Evolutionary conservation across 2,329 filamentous ascomycete species (phyloP), one percentile per base, ranked within the genome.

Genomic region (Phialophora tarda): DNA sequence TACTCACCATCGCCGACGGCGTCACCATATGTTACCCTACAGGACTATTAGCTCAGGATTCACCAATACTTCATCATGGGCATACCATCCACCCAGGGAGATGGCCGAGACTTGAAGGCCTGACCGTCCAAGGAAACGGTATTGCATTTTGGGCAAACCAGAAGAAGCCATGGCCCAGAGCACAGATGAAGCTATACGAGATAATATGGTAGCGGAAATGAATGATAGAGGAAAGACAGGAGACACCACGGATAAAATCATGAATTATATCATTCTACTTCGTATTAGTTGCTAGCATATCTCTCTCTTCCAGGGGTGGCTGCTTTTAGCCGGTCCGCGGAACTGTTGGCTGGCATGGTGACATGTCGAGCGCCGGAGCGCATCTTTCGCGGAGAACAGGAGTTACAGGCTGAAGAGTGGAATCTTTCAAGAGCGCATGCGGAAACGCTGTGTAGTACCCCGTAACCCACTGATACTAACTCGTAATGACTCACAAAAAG

Each of bases 81-180:
- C 50, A n/a, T 60, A 73, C 79, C 78, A 81, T 63, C 79, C 79
- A 34, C 81, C 90, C 2, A 93, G 82, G 1, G 88, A 89, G 69
- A 93, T 89, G 54, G 87, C 84, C 30, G 89, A 92, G 38, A 93
- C 89, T 76, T 92, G 87, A 21, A 93, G 83, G 62, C 90, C 90
- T 17, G 88, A 89, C 47, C 85, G 85, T 73, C 90, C 90, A 7
- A 92, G 83, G 78, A 87, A 88, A 71, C 89, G 87, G 78, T 91
- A 91, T 73, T 89, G 82, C 89, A 91, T 91, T 67, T 81, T 78
- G 3, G 80, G 78, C 8, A 80, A 70, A 77, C 79, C 61, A 78
- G 44, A 51, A 38, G 47, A 38, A 53, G 58, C 58, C 58, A 53
- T 60, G 44, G 24, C 14, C 24, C 23, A 51, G 6, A 51, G 11